These are phyloP conservation scores for Urostyla sp. DNA, from an alignment of 73 alveolate genomes.

Conservation along the genomic window DNA sequence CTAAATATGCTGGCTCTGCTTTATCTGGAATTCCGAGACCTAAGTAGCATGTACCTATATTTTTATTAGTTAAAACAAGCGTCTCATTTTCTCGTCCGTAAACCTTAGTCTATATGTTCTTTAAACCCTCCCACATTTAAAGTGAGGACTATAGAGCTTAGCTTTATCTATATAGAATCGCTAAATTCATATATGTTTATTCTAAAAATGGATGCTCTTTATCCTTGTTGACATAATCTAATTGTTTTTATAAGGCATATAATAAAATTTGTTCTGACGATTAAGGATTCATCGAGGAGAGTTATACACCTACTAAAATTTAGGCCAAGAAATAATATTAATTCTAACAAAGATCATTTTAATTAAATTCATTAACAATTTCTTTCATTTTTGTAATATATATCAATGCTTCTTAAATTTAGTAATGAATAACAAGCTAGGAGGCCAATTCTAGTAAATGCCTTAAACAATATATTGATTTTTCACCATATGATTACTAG, in stretches of 20 bases:
- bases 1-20: not conserved
- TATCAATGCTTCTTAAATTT: not conserved
- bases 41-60: slow-evolving; percentile 13
- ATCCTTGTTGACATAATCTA: slow-evolving; percentile 1
- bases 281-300: not conserved
- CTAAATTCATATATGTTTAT: slow-evolving; percentile 11
- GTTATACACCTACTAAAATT: slow-evolving; percentile 24
- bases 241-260: not conserved
- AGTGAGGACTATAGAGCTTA: not conserved
- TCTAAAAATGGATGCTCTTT: slow-evolving; percentile 44
- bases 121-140: slow-evolving; percentile 13
- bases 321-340: slow-evolving; percentile 28
- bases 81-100: slow-evolving; percentile 3
- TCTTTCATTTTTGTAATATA: slow-evolving; percentile 8
- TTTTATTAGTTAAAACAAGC: slow-evolving; percentile 6
- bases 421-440: not conserved
- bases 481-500: slow-evolving; percentile 13
- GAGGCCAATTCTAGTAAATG: slow-evolving; percentile 8
- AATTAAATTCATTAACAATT: slow-evolving; percentile 14
- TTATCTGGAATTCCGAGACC: not conserved
- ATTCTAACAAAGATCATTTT: slow-evolving; percentile 3
- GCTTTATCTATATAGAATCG: not conserved
- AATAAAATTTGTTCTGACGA: slow-evolving; percentile 2
- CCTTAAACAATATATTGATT: not conserved
- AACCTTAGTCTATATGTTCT: not conserved